Conservation (phyloP, 331 rosid genomes). For the Quercus phellos region DNA sequence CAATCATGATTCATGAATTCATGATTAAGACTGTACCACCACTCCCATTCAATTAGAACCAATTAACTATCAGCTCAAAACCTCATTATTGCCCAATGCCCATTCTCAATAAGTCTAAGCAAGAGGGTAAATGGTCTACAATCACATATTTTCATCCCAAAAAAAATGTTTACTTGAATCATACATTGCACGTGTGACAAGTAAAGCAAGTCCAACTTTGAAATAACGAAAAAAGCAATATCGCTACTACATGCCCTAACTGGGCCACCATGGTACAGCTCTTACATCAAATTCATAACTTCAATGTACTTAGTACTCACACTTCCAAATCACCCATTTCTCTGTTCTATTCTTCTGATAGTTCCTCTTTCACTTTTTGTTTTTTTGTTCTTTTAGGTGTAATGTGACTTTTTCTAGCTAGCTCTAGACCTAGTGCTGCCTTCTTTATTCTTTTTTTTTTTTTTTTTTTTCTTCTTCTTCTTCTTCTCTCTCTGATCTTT, state of each 20-base stretch:
- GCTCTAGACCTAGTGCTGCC: too few species aligned
- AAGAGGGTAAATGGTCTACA: neutral
- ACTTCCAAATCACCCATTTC: slow-evolving; percentile 18
- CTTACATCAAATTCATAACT: neutral
- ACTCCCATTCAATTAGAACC: neutral
- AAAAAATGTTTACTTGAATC: neutral
- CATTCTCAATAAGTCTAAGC: neutral
- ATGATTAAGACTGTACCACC: too few species aligned
- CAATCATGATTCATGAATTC: neutral
- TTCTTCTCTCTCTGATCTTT: neutral
- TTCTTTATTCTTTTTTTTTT: too few species aligned
- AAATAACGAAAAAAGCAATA: neutral
- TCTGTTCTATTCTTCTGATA: slow-evolving; percentile 1
- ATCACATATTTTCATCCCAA: neutral
- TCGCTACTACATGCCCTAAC: slow-evolving; percentile 18
- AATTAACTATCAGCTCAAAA: neutral
- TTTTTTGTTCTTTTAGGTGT: neutral
- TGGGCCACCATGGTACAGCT: too few species aligned
- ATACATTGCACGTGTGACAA: too few species aligned
- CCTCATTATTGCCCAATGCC: neutral
- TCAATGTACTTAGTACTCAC: slow-evolving; percentile 12
- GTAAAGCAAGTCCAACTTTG: too few species aligned
- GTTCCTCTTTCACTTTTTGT: neutral
- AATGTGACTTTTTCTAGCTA: too few species aligned
- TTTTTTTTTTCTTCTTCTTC: too few species aligned